A percentile compares a stretch with the other conserved stretches of the same genome.
These are phyloP conservation scores for Neurospora africana DNA, from an alignment of 495 filamentous ascomycete species.

Conservation along the genomic window DNA sequence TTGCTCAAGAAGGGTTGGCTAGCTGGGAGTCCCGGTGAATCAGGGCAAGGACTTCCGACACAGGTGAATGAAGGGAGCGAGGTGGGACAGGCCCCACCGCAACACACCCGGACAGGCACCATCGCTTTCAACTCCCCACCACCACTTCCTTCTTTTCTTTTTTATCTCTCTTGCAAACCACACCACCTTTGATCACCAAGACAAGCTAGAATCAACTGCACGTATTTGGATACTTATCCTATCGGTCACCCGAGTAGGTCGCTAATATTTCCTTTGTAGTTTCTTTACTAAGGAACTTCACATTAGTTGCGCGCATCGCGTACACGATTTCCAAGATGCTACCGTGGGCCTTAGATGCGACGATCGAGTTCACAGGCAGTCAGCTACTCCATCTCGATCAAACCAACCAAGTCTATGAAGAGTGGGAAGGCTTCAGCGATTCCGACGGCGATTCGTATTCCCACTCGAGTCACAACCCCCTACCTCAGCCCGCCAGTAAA, in stretches of 20 bases:
- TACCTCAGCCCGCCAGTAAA: neutral
- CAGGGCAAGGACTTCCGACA: too few relatives aligned
- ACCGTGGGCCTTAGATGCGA: neutral
- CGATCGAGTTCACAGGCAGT: neutral
- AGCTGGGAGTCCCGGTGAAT: too few relatives aligned
- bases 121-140: neutral
- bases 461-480: rapidly evolving
- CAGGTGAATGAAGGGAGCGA: too few relatives aligned
- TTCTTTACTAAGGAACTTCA: neutral
- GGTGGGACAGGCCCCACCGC: too few relatives aligned
- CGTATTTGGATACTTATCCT: neutral
- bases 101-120: neutral
- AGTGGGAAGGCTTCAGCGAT: neutral
- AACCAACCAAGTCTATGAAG: neutral
- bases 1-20: too few relatives aligned
- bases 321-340: neutral
- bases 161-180: neutral
- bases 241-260: neutral
- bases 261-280: neutral
- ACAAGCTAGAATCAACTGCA: neutral
- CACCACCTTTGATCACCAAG: neutral
- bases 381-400: neutral
- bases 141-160: neutral
- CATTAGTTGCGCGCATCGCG: neutral
- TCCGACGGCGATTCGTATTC: neutral